phyloP scores from a whole-genome alignment of 768 basidiomycete genomes.

The Gloeostereum incarnatum region DNA sequence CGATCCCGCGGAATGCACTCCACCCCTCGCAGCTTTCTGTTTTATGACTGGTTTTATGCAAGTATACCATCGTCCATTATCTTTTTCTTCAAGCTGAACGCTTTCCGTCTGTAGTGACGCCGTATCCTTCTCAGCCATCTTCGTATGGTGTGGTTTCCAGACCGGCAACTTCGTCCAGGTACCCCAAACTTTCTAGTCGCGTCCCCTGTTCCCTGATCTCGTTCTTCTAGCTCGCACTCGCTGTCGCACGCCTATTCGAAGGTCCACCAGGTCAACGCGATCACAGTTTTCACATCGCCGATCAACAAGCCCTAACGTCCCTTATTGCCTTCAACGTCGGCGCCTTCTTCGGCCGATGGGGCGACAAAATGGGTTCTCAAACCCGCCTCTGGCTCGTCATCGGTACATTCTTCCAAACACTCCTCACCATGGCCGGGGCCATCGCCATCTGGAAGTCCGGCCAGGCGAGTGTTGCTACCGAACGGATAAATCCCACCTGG shows the following conservation, averaged over 20 bases:
- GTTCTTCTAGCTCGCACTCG: constrained; percentile 54
- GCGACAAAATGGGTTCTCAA: constrained; percentile 70
- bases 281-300: constrained; percentile 63
- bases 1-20: constrained; percentile 38
- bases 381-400: constrained; percentile 67
- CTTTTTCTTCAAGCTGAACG: background rate
- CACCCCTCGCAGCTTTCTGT: constrained; percentile 55
- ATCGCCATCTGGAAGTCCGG: constrained; percentile 65
- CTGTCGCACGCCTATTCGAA: constrained; percentile 74
- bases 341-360: constrained; percentile 72
- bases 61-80: constrained; percentile 14
- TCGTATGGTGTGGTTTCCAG: constrained; percentile 83
- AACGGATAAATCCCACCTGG: constrained; percentile 64
- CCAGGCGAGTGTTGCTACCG: constrained; percentile 40
- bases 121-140: constrained; percentile 69
- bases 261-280: constrained; percentile 36
- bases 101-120: constrained; percentile 37
- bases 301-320: constrained; percentile 80
- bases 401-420: constrained; percentile 65
- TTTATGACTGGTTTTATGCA: constrained; percentile 80
- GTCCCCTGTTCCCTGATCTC: constrained; percentile 3
- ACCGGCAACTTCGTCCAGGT: constrained; percentile 72
- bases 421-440: constrained; percentile 69
- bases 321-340: constrained; percentile 69
- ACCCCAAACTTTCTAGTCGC: constrained; percentile 9